Evolutionary conservation across 345 rosid genomes (phyloP).

Genomic region (Gossypium rotundifolium): DNA sequence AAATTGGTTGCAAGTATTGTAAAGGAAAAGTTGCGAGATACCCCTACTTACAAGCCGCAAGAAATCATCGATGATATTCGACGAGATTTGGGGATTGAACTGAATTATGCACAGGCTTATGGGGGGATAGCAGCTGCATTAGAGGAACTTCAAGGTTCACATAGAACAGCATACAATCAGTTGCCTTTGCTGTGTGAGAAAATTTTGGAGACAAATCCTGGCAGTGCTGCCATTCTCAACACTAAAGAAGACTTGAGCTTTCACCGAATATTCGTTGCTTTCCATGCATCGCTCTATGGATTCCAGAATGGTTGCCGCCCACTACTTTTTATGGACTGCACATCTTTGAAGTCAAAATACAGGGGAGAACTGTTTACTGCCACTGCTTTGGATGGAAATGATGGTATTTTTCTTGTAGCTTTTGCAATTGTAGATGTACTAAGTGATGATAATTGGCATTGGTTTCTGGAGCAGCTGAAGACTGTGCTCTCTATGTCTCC

Average conservation of each 20-base stretch:
- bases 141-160: conserved; percentile 50
- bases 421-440: conserved; percentile 47
- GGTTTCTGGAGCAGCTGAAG: conserved; percentile 56
- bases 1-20: conserved; percentile 44
- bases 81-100: conserved; percentile 47
- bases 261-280: conserved; percentile 48
- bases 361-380: conserved; percentile 39
- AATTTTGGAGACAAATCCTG: conserved; percentile 50
- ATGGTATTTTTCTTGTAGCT: conserved; percentile 48
- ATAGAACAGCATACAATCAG: conserved; percentile 41
- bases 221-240: conserved; percentile 38
- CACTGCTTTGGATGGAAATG: conserved; percentile 56
- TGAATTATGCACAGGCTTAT: conserved; percentile 49
- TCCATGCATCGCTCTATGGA: conserved; percentile 44
- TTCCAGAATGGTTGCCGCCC: conserved; percentile 57
- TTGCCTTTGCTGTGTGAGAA: conserved; percentile 52
- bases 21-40: conserved; percentile 49
- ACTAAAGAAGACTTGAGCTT: conserved; percentile 40
- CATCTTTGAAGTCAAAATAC: conserved; percentile 40
- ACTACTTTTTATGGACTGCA: conserved; percentile 44
- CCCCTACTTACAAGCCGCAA: conserved; percentile 45
- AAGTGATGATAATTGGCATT: conserved; percentile 45
- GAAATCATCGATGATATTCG: conserved; percentile 41
- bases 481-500: conserved; percentile 29
- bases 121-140: conserved; percentile 52